Base-by-base conservation (phyloP, 2,329 filamentous ascomycete species). In the Fusarium setosum region DNA sequence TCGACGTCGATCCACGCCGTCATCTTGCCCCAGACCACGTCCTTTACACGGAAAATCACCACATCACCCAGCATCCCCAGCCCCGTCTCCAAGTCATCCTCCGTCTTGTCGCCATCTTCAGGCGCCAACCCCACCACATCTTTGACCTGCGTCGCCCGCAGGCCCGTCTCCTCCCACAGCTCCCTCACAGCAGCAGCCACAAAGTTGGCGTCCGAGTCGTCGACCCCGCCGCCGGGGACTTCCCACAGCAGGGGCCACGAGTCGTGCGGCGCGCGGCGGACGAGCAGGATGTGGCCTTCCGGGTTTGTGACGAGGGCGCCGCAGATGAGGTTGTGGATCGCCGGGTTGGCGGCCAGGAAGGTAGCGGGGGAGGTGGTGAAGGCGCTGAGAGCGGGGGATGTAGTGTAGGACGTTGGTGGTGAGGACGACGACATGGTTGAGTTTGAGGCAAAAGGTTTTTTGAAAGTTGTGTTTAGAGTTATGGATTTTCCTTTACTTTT, bases 161-260 rank as follows among this genome's bases (percentile, higher is more conserved):
- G 74, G 0, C 79, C 77, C 0, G 81, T 71, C 66, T 85, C 83
- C 65, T 85, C 83, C 72, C 73, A 76, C 2, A 86, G 74, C 70
- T 86, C 83, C 24, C 83, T 78, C 6, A 77, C 79, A 3, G 70
- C 71, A 21, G 63, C 72, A 24, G 67, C 67, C 17, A 73, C 57
- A 24, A 73, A 37, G 52, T 59, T 56, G 5, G 47, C 48, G 42
- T 73, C 71, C 12, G 49, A 23, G 17, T 59, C 45, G 38, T 73
- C 70, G 20, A 73, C 70, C 47, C 61, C 55, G 3, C 70, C 71
- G 15, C 71, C 71, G 24, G 71, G 71, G 8, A 72, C 61, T 34
- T 73, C 71, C 71, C 71, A 73, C 23, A 61, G 42, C 10, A 72
- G 55, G 47, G 71, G 69, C 72, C 72, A 73, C 10, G 72, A 70